Evolutionary conservation across 1,284 basidiomycete genomes (phyloP).

Genomic region (Melampsora larici-populina): DNA sequence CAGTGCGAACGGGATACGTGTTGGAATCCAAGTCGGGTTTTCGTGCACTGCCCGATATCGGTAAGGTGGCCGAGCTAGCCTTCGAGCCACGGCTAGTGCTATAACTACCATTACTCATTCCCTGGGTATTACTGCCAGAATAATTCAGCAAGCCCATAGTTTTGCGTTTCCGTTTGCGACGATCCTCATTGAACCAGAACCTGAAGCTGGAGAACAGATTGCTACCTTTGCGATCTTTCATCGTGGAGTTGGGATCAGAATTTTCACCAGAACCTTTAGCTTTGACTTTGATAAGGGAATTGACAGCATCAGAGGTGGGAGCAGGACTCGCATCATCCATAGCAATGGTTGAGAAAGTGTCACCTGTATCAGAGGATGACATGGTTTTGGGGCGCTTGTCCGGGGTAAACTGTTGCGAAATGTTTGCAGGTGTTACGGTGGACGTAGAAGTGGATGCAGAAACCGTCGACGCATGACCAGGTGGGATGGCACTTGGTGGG

Average conservation of each 20-base stretch:
- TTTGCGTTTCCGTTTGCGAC: slow-evolving; percentile 54
- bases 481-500: neutral
- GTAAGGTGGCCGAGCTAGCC: slow-evolving; percentile 71
- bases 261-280: neutral
- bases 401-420: neutral
- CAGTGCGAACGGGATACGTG: slow-evolving; percentile 16
- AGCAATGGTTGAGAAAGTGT: slow-evolving; percentile 1
- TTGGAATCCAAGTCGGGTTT: slow-evolving; percentile 58
- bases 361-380: neutral
- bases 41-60: slow-evolving; percentile 61
- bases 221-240: slow-evolving; percentile 47
- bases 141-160: slow-evolving; percentile 44
- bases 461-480: neutral
- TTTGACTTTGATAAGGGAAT: slow-evolving; percentile 2
- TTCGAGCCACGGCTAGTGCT: slow-evolving; percentile 1
- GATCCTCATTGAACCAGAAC: slow-evolving; percentile 57
- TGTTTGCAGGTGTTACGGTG: neutral
- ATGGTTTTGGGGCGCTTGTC: neutral
- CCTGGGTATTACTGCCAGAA: slow-evolving; percentile 10
- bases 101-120: neutral
- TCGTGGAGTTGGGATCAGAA: neutral
- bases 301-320: neutral
- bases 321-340: slow-evolving; percentile 1
- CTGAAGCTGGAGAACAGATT: slow-evolving; percentile 57
- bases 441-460: slow-evolving; percentile 17